Base-by-base conservation (phyloP, 768 basidiomycete genomes). In the Tephrocybe rancida region DNA sequence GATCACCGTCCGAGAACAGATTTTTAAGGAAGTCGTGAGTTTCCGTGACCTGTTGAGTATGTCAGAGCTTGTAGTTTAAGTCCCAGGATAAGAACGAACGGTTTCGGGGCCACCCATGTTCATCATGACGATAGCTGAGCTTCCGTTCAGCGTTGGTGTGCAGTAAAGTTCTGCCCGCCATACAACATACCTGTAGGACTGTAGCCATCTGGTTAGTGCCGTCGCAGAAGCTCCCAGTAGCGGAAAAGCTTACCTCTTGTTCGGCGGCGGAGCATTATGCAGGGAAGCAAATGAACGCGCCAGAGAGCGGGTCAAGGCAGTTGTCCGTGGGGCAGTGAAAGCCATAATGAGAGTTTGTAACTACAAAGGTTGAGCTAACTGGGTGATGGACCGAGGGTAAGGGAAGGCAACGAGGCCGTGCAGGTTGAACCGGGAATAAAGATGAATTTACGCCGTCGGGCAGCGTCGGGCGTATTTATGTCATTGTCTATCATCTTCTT, bases 41-140 rank as follows among this genome's bases (percentile, higher is more conserved):
- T 75, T 98, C 96, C 3, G 87, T 76, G 37, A 97, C 89, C 93
- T 97, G 60, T 48, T 56, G 50, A 57, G 45, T 34, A 25, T n/a
- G 43, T 45, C 55, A 56, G 44, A 56, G 54, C 25, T 42, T 21
- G 42, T 34, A 35, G 47, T 48, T 45, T 8, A 53, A 16, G 32
- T 34, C n/a, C 22, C 25, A 35, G 39, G 41, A 34, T 25, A 26
- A 48, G 30, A 32, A 73, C 84, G 62, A 64, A 94, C 93, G 52
- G 93, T 95, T 46, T 90, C 83, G 21, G 96, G 97, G 1, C 97
- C 97, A 39, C 97, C 97, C 97, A 99, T 99, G 71, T 98, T 99
- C 75, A 99, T 77, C 90, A 99, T 91, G 37, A 99, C 94, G 57
- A 98, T 82, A 32, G 90, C 96, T 80, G 44, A 27, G 41, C 50